A percentile compares a stretch with the other conserved stretches of the same genome.
Evolutionary conservation across 2,329 filamentous ascomycete genomes (phyloP).

Genomic region (Gaeumannomyces tritici): DNA sequence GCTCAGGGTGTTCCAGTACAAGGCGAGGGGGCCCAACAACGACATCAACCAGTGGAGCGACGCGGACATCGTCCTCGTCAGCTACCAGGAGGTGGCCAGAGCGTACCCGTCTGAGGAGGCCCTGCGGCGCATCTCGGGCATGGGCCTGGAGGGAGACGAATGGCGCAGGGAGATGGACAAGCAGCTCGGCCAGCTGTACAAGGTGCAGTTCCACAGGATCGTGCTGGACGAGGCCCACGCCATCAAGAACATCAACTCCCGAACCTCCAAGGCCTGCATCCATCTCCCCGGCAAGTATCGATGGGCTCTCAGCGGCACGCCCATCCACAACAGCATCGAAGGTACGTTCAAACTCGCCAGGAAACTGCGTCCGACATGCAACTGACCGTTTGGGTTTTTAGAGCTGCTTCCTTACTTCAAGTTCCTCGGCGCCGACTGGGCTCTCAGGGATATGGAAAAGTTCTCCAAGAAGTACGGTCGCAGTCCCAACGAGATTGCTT

Average conservation of each 20-base stretch:
- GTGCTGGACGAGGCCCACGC: conserved; percentile 48
- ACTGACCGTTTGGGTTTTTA: not conserved
- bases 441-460: not conserved
- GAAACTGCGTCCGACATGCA: too few relatives aligned
- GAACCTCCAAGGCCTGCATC: conserved; percentile 13
- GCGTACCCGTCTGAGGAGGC: conserved; percentile 9
- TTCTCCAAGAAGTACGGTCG: conserved; percentile 12
- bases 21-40: not conserved
- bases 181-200: conserved; percentile 25
- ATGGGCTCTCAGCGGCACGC: conserved; percentile 27
- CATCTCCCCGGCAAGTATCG: conserved; percentile 17
- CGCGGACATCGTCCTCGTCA: conserved; percentile 13
- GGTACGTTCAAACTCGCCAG: conserved; percentile 13
- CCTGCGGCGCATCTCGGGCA: not conserved
- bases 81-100: conserved; percentile 15
- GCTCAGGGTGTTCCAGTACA: conserved; percentile 3
- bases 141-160: not conserved
- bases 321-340: conserved; percentile 18
- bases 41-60: not conserved
- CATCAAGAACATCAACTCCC: conserved; percentile 37
- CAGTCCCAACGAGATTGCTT: not conserved
- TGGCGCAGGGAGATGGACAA: conserved; percentile 13
- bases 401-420: conserved; percentile 8
- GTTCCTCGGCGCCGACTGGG: conserved; percentile 9
- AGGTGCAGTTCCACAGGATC: conserved; percentile 35